Evolutionary conservation across 108 stramenopile species (phyloP).

Genomic region (Epithemia pelagica): DNA sequence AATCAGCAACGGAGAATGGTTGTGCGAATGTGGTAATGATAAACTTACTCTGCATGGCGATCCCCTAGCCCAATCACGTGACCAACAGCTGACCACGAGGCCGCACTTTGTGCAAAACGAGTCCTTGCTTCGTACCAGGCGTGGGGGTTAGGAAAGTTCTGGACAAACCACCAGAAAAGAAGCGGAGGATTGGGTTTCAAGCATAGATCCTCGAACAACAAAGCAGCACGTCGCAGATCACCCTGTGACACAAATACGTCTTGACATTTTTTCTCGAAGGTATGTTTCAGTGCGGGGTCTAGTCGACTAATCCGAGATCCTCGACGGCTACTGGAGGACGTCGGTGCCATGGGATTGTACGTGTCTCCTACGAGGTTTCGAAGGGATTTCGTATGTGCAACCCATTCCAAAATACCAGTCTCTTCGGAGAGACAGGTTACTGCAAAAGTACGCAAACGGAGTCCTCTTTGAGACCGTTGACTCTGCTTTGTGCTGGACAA

Average conservation of each 20-base stretch:
- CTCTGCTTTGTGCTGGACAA: constrained; percentile 26
- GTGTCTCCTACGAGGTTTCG: constrained; percentile 62
- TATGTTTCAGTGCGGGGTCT: constrained; percentile 46
- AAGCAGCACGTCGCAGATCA: constrained; percentile 48
- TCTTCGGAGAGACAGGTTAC: constrained; percentile 97
- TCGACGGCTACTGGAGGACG: constrained; percentile 38
- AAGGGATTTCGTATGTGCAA: constrained; percentile 82
- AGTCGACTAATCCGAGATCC: constrained; percentile 54
- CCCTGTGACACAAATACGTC: constrained; percentile 67
- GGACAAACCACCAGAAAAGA: constrained; percentile 96
- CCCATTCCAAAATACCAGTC: constrained; percentile 98
- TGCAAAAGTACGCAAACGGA: constrained; percentile 91
- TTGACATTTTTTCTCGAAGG: constrained; percentile 58
- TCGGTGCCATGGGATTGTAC: constrained; percentile 76
- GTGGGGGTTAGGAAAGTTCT: constrained; percentile 87
- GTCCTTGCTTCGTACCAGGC: constrained; percentile 96
- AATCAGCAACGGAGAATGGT: too few species aligned
- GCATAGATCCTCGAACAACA: constrained; percentile 55
- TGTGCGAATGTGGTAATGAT: too few species aligned
- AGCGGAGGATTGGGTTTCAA: constrained; percentile 73
- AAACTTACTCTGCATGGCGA: constrained; percentile 88
- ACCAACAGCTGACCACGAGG: constrained; percentile 90
- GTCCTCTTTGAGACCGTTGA: constrained; percentile 27
- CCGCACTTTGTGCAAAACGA: constrained; percentile 84
- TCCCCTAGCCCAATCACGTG: constrained; percentile 97